Evolutionary conservation across 1,284 basidiomycete species (phyloP), one percentile per base, ranked within the genome.

Genomic region (Hemileia vastatrix): DNA sequence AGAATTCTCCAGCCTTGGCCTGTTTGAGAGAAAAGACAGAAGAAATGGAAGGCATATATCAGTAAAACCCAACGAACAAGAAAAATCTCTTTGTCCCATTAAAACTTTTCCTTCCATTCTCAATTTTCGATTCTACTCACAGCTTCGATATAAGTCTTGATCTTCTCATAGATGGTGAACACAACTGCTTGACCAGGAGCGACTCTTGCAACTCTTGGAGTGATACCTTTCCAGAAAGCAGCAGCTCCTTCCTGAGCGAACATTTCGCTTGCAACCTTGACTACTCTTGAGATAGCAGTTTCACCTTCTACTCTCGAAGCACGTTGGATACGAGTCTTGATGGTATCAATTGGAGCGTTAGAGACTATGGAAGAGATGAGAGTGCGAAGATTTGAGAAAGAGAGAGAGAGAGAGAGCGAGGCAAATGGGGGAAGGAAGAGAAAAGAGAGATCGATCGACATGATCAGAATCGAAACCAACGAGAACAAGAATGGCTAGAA

Each of bases 341-440:
- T 95, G 2, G 92, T 96, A 78, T 97, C 92, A 66, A 96, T 93
- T 0, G 93, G 93, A 4, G 92, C 93, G 70, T 96, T 96, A 27
- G 90, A 93, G 77, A 96, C 89, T n/a, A n/a, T n/a, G n/a, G n/a
- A n/a, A n/a, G n/a, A n/a, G n/a, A n/a, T 27, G 27, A 27, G 27
- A 27, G 27, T 27, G 45, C 45, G 45, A 47, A 47, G 21, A 27
- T 27, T 27, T 27, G 27, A 27, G 27, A 27, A 27, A 27, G 27
- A 27, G 27, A n/a, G n/a, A n/a, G n/a, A n/a, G n/a, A n/a, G n/a
- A n/a, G n/a, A n/a, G n/a, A n/a, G n/a, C n/a, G n/a, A 27, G 27
- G 6, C 3, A 27, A 6, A n/a, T n/a, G n/a, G n/a, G n/a, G n/a
- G n/a, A n/a, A n/a, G n/a, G n/a, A n/a, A n/a, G n/a, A n/a, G n/a